A percentile compares a stretch with the other conserved stretches of the same genome.
Conservation (phyloP, 192 early-diverging fungal genomes). For the Piromyces finnis region DNA sequence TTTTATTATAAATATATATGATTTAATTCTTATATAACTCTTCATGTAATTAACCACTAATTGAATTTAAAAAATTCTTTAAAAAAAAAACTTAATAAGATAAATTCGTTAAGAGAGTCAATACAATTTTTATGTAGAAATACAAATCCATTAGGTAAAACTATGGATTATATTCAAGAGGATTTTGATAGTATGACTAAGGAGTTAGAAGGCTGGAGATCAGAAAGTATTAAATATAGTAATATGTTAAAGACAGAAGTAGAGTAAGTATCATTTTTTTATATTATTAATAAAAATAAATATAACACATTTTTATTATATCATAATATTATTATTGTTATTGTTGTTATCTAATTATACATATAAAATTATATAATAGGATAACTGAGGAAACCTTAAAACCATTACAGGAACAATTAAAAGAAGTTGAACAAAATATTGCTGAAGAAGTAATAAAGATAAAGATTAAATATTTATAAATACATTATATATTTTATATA, state of each 20-base stretch:
- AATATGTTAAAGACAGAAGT: conserved; percentile 10
- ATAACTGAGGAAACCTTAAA: conserved; percentile 11
- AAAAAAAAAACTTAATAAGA: too few relatives aligned
- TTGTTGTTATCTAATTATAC: background rate
- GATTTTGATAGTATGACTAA: conserved; percentile 40
- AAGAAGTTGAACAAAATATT: conserved; percentile 18
- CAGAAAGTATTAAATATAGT: conserved; percentile 15
- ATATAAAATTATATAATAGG: conserved; percentile 6
- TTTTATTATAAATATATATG: background rate
- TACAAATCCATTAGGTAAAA: conserved; percentile 34
- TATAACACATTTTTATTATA: background rate
- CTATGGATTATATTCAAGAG: conserved; percentile 38
- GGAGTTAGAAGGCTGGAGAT: conserved; percentile 28
- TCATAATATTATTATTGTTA: background rate
- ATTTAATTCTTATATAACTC: too few relatives aligned
- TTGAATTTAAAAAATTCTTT: too few relatives aligned
- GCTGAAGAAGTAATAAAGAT: conserved; percentile 22
- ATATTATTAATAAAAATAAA: background rate
- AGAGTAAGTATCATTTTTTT: conserved; percentile 1
- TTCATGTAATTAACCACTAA: too few relatives aligned
- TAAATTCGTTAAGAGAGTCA: conserved; percentile 18
- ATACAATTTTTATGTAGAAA: conserved; percentile 25
- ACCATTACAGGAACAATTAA: conserved; percentile 17
- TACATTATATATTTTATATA: background rate
- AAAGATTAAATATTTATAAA: too few relatives aligned